Percentiles rank a stretch among this genome's conserved stretches.
Conservation (phyloP, 2,329 filamentous ascomycete species). For the Xylariaceae sp. region DNA sequence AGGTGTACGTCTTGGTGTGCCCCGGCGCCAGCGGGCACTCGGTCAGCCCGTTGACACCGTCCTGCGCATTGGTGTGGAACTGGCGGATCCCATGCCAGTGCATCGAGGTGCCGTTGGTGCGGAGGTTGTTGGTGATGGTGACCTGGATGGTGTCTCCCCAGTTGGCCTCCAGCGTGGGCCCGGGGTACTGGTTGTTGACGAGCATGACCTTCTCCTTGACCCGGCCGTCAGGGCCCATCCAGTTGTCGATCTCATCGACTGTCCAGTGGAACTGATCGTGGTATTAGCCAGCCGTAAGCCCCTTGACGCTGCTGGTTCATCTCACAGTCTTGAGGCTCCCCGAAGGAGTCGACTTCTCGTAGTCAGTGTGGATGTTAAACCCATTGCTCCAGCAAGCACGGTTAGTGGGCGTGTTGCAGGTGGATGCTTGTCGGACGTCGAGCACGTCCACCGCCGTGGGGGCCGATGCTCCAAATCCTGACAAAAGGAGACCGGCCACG, state of each 20-base stretch:
- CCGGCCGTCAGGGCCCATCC: constrained; percentile 17
- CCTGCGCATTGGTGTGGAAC: constrained; percentile 26
- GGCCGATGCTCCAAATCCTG: constrained; percentile 5
- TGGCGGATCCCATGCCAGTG: constrained; percentile 34
- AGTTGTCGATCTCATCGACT: constrained; percentile 16
- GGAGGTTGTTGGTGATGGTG: constrained; percentile 63
- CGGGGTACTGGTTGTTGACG: constrained; percentile 59
- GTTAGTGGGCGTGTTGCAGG: constrained; percentile 14
- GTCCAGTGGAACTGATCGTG: constrained; percentile 13
- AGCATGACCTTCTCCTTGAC: constrained; percentile 39
- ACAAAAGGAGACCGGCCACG: constrained; percentile 5
- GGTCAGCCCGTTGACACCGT: constrained; percentile 30
- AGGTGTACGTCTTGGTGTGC: constrained; percentile 14
- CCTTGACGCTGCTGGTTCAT: too few relatives aligned
- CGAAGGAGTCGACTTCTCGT: constrained; percentile 14
- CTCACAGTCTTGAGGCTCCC: constrained; percentile 9
- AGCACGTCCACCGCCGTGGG: constrained; percentile 5
- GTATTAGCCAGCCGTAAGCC: constrained; percentile 33
- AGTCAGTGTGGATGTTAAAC: constrained; percentile 20
- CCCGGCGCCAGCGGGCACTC: constrained; percentile 26
- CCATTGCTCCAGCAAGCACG: constrained; percentile 19
- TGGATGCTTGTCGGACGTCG: constrained; percentile 4
- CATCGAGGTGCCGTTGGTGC: constrained; percentile 27
- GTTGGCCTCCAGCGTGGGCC: constrained; percentile 56
- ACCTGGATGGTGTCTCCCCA: constrained; percentile 58